Evolutionary conservation across 2,329 filamentous ascomycete species (phyloP), one percentile per base, ranked within the genome.

Genomic region (Keithomyces neogunnii): DNA sequence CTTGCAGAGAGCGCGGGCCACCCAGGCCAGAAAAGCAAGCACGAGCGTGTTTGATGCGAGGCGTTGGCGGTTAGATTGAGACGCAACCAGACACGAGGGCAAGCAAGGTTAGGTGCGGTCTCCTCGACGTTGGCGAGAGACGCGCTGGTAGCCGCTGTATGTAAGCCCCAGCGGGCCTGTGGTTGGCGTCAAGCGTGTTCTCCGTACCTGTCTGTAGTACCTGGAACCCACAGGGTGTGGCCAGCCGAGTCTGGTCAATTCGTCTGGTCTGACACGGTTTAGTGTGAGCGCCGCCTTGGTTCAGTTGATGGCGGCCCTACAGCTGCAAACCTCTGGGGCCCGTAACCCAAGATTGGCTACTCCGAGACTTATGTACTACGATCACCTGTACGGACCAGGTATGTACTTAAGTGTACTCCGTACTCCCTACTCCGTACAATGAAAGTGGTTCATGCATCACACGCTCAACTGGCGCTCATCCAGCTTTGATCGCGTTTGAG

Each of bases 31-130:
- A 39, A 10, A 10, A 35, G 10, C 6, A 35, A 35, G 33, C 33
- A 10, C 6, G 6, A 35, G 10, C 5, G 33, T 6, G 33, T 6
- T 35, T 10, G 33, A 10, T n/a, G 13, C 3, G 26, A 19, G 10
- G 40, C 26, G 10, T 30, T 42, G 48, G 45, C 44, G 47, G 19
- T 49, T 46, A 36, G 32, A 49, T 47, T 39, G 36, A 48, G 42
- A 45, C 44, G 35, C 47, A 49, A 49, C 7, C 38, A 31, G n/a
- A 32, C 38, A n/a, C n/a, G n/a, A 45, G 29, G 19, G 29, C 45
- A 35, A 35, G 33, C 40, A 44, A 48, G 29, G n/a, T 44, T 46
- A 45, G 40, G 33, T 29, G 31, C 38, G 19, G 19, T 19, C 19
- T 19, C 19, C 19, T 19, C 48, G 31, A 19, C 39, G 47, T 11